Conservation (phyloP, 305 asterid species). For the Withania somnifera region DNA sequence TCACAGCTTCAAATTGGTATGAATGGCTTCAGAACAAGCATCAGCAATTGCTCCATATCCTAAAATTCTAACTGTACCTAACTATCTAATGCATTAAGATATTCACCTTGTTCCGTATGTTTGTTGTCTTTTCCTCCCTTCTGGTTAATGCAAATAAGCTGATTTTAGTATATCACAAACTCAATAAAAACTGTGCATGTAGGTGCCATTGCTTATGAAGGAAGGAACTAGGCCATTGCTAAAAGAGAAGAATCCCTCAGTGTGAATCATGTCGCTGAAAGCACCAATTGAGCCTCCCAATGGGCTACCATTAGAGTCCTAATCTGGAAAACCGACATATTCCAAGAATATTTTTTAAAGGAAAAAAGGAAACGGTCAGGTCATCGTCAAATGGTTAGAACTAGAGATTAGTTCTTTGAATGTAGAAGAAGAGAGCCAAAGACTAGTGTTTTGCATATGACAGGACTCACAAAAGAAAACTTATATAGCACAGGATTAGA, state of each 20-base stretch:
- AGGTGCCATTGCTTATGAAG: constrained; percentile 94
- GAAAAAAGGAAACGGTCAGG: background rate
- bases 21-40: too few relatives aligned
- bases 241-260: constrained; percentile 87
- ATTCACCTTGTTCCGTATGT: constrained; percentile 61
- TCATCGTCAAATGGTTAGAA: background rate
- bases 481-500: background rate
- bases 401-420: background rate
- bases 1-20: too few relatives aligned
- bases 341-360: background rate
- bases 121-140: constrained; percentile 56
- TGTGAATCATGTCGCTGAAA: constrained; percentile 68
- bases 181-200: constrained; percentile 93
- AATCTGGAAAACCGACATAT: constrained; percentile 36
- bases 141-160: constrained; percentile 64
- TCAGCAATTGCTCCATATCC: background rate
- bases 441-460: background rate
- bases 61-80: background rate
- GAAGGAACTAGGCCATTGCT: constrained; percentile 90
- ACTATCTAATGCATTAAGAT: constrained; percentile 64
- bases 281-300: constrained; percentile 80
- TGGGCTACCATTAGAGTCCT: constrained; percentile 97
- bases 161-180: constrained; percentile 85
- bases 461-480: background rate
- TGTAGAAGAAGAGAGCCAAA: background rate